A percentile compares a stretch with the other conserved stretches of the same genome.
Conservation (phyloP, 805 yeast genomes). For the Komagataella kurtzmanii region DNA sequence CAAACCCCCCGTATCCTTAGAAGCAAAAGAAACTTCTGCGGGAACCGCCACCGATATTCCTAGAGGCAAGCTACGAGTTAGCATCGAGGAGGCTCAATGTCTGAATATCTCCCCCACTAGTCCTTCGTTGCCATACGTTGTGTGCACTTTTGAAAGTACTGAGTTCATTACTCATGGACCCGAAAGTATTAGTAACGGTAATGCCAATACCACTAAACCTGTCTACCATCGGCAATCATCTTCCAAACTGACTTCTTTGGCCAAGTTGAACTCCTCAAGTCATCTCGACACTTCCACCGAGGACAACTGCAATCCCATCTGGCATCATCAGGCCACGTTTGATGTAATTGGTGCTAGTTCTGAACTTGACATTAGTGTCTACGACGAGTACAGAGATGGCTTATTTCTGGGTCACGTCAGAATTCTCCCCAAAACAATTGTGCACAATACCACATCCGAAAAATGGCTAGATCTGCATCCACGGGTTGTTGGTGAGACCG, state of each 20-base stretch:
- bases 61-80: constrained; percentile 73
- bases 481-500: constrained; percentile 63
- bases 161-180: constrained; percentile 84
- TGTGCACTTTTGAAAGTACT: constrained; percentile 82
- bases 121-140: constrained; percentile 71
- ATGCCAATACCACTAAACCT: constrained; percentile 11
- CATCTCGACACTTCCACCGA: constrained; percentile 1
- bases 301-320: constrained; percentile 38
- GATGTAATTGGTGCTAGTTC: constrained; percentile 81
- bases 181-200: constrained; percentile 22
- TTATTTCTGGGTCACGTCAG: constrained; percentile 78
- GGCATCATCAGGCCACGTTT: constrained; percentile 89
- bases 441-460: constrained; percentile 29
- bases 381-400: constrained; percentile 75
- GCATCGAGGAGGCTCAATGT: constrained; percentile 68
- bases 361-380: constrained; percentile 80
- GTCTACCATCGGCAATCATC: constrained; percentile 30
- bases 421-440: constrained; percentile 46
- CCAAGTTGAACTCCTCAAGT: constrained; percentile 16
- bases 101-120: constrained; percentile 37
- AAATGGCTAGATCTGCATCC: constrained; percentile 68
- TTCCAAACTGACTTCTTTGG: constrained; percentile 18
- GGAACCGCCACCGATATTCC: constrained; percentile 27
- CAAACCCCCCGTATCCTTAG: background rate
- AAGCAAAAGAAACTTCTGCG: background rate